phyloP scores from a whole-genome alignment of 2,329 filamentous ascomycete species.

The Dactylellina sp. region DNA sequence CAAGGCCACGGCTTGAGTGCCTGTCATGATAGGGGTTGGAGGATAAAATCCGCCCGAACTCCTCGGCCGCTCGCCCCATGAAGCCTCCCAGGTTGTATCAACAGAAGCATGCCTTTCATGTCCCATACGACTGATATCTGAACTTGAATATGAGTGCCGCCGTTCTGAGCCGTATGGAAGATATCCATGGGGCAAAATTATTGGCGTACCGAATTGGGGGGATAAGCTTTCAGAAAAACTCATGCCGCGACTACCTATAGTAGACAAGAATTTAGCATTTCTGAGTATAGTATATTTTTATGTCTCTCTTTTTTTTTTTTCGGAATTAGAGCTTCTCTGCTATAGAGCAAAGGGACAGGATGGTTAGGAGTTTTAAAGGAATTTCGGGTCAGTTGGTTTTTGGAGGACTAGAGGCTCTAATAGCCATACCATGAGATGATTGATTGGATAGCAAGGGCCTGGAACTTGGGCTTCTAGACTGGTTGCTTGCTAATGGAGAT shows the following conservation, averaged over 20 bases:
- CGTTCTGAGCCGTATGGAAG: constrained; percentile 53
- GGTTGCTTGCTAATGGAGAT: constrained; percentile 24
- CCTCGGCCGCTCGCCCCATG: constrained; percentile 51
- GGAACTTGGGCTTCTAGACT: constrained; percentile 42
- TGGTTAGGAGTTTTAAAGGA: neutral
- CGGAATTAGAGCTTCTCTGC: neutral
- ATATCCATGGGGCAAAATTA: constrained; percentile 56
- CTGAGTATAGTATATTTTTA: neutral
- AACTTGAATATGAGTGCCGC: constrained; percentile 55
- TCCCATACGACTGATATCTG: constrained; percentile 50
- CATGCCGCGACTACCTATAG: constrained; percentile 51
- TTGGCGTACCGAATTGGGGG: constrained; percentile 55
- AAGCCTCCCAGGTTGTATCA: constrained; percentile 49
- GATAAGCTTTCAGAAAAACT: constrained; percentile 44
- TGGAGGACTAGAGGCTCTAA: too few relatives aligned
- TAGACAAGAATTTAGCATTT: constrained; percentile 38
- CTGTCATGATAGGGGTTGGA: constrained; percentile 23
- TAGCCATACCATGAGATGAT: constrained; percentile 50
- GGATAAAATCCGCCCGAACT: constrained; percentile 48
- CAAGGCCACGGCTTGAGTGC: constrained; percentile 13
- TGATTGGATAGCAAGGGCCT: constrained; percentile 46
- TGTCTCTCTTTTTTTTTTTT: neutral
- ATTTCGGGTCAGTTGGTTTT: too few relatives aligned
- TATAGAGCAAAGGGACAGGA: neutral
- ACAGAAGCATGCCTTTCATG: constrained; percentile 43